phyloP scores from a whole-genome alignment of 371 early-diverging fungal genomes.

The Mortierella sp. region DNA sequence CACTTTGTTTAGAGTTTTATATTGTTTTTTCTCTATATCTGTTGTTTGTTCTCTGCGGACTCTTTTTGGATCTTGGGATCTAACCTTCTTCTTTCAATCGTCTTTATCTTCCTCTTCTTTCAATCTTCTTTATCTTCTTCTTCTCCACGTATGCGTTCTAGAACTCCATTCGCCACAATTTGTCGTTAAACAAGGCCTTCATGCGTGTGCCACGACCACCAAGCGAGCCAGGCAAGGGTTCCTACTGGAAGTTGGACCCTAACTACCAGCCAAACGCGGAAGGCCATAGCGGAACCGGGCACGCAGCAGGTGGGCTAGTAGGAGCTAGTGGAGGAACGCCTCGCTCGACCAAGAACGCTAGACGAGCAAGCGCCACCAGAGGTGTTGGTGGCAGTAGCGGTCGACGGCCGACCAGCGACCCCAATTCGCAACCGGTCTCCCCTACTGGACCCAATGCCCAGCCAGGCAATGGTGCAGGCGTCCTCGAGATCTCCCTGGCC shows the following conservation, averaged over 20 bases:
- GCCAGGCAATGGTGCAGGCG: conserved; percentile 14
- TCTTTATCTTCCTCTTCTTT: conserved; percentile 1
- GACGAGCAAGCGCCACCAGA: conserved; percentile 51
- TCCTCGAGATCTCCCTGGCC: conserved; percentile 36
- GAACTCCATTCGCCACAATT: conserved; percentile 99
- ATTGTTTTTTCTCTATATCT: neutral
- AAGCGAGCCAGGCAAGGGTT: conserved; percentile 97
- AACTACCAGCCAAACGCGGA: conserved; percentile 42
- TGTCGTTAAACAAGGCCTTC: conserved; percentile 97
- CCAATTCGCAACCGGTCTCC: conserved; percentile 30
- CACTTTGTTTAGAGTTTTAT: conserved; percentile 11
- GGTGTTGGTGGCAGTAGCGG: conserved; percentile 34
- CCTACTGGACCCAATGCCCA: conserved; percentile 19
- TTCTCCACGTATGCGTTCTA: conserved; percentile 43
- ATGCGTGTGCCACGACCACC: conserved; percentile 90
- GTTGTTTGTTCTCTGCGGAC: neutral
- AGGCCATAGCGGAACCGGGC: conserved; percentile 16
- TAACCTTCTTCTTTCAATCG: conserved; percentile 3
- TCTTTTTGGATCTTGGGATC: neutral
- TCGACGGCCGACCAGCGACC: conserved; percentile 31
- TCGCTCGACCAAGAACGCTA: conserved; percentile 33
- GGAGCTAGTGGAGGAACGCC: conserved; percentile 30
- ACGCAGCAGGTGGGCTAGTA: conserved; percentile 23
- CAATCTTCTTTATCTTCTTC: conserved; percentile 4
- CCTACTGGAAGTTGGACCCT: conserved; percentile 93